Conservation (phyloP, 352 stramenopile species). For the Peronospora destructor region DNA sequence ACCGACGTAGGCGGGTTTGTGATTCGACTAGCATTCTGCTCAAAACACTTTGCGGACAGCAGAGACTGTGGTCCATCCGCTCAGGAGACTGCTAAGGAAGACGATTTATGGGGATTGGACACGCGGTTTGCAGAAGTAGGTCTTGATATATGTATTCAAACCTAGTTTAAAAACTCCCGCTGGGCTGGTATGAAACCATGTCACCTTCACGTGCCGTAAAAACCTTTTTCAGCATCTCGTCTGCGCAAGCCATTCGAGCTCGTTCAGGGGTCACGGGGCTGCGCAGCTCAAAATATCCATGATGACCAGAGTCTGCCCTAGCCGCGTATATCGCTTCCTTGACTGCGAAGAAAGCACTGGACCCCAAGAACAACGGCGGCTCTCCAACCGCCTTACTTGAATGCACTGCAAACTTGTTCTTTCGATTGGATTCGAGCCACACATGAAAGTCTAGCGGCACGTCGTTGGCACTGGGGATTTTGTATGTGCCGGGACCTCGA, state of each 20-base stretch:
- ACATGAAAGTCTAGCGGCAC: conserved; percentile 92
- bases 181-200: conserved; percentile 53
- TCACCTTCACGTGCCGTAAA: conserved; percentile 54
- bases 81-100: conserved; percentile 1
- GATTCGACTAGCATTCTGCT: neutral
- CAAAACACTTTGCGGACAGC: neutral
- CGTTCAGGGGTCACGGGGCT: conserved; percentile 78
- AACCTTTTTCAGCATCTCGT: conserved; percentile 62
- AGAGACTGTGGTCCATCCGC: conserved; percentile 1
- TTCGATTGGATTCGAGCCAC: conserved; percentile 87
- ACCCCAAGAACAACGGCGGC: conserved; percentile 92
- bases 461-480: conserved; percentile 96
- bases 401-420: conserved; percentile 93
- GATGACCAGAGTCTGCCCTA: conserved; percentile 49
- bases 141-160: conserved; percentile 11
- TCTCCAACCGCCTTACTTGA: conserved; percentile 95
- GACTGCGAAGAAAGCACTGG: conserved; percentile 92
- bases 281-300: conserved; percentile 64
- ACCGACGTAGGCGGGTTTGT: conserved; percentile 25
- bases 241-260: conserved; percentile 76
- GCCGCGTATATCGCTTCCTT: conserved; percentile 91
- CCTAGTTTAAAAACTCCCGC: conserved; percentile 35
- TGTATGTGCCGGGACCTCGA: conserved; percentile 92
- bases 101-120: conserved; percentile 8
- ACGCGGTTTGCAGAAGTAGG: neutral